Percentiles rank a stretch among this genome's conserved stretches.
These are phyloP conservation scores for Ananas comosus DNA, from an alignment of 176 grass and related monocot genomes.

Conservation along the genomic window DNA sequence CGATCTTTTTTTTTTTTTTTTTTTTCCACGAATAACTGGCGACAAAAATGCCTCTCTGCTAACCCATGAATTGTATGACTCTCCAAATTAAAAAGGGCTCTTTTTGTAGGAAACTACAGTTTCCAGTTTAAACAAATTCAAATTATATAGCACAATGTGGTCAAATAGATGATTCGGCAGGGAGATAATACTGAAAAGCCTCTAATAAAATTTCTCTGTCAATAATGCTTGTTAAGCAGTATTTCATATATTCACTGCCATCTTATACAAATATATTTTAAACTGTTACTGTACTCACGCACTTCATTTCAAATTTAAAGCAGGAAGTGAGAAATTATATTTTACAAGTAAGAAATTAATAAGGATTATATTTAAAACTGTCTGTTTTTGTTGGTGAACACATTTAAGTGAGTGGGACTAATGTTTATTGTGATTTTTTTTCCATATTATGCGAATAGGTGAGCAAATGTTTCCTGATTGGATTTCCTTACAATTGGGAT, in stretches of 20 bases:
- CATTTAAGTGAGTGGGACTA: background rate
- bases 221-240: too few species aligned
- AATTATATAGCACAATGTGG: too few species aligned
- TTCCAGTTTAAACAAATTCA: too few species aligned
- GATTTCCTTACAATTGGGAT: constrained; percentile 8
- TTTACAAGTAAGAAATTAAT: background rate
- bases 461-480: constrained; percentile 8
- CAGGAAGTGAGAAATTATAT: background rate
- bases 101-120: too few species aligned
- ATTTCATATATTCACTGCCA: background rate
- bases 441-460: constrained; percentile 18
- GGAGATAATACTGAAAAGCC: too few species aligned
- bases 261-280: background rate
- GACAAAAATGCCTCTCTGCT: too few species aligned
- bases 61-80: too few species aligned
- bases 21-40: too few species aligned
- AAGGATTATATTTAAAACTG: background rate
- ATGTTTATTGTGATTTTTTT: background rate
- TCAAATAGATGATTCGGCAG: too few species aligned
- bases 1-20: too few species aligned
- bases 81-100: too few species aligned
- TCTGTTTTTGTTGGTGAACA: background rate
- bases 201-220: too few species aligned
- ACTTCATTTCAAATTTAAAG: background rate
- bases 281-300: background rate